Evolutionary conservation across 2,329 filamentous ascomycete species (phyloP), one percentile per base, ranked within the genome.

Genomic region (Pyricularia pennisetigena): DNA sequence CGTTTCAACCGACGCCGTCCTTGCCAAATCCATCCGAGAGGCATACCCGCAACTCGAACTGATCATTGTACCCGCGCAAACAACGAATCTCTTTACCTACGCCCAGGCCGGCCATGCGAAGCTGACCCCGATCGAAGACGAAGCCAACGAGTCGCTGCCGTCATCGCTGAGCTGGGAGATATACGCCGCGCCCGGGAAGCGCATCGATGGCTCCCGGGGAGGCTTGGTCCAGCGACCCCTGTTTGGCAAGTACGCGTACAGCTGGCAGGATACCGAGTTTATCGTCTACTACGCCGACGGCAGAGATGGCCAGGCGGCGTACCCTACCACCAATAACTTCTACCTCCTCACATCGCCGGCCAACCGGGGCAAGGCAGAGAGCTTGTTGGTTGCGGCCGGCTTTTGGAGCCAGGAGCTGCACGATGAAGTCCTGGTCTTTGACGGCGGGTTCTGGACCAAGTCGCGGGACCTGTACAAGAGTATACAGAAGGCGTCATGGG

Each of bases 381-480:
- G 80, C 3, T 78, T 91, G 59, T 76, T 90, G 32, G 77, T 84
- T 8, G 82, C 83, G 3, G 86, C 82, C 0, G 84, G 85, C 0
- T 74, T 76, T 24, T 90, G 86, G 85, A 78, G 77, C 26, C 78
- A 77, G 68, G 81, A 87, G 70, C 76, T 90, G 24, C 87, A 89
- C 72, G 78, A 86, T 29, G 87, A 90, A 76, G 83, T 91, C 32
- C 87, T 87, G 80, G 86, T 92, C 0, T 91, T 86, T 72, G 88
- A 91, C 71, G 74, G 81, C 16, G 86, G 87, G 4, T 79, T 69
- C 57, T 92, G 89, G 89, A 78, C 83, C 73, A 90, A 90, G 78
- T 86, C 80, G 73, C 78, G 77, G 3, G 85, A 88, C 70, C 79
- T 92, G 26, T 92, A 82, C 76, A 73, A 83, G 9, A 87, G 82